phyloP scores from a whole-genome alignment of 2,329 filamentous ascomycete genomes.

The Macrophomina pseudophaseolina region DNA sequence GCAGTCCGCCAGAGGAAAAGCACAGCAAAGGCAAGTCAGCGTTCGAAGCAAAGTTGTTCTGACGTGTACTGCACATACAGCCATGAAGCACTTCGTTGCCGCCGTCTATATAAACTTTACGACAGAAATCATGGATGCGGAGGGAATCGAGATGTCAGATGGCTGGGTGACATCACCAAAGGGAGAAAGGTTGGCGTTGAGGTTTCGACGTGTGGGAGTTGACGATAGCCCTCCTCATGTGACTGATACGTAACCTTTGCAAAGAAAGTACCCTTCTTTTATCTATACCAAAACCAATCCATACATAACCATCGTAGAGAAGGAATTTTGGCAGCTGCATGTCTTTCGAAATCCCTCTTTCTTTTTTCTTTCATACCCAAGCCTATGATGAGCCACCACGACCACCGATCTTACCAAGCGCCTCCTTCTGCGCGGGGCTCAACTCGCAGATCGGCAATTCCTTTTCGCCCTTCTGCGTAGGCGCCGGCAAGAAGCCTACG shows the following conservation, averaged over 20 bases:
- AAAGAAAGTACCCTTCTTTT: too few species aligned
- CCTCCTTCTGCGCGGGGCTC: slow-evolving; percentile 54
- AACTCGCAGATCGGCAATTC: slow-evolving; percentile 53
- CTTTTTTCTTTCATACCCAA: too few species aligned
- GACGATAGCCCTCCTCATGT: too few species aligned
- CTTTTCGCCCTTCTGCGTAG: slow-evolving; percentile 42
- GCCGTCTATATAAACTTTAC: slow-evolving; percentile 69
- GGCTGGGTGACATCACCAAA: slow-evolving; percentile 46
- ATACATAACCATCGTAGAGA: too few species aligned
- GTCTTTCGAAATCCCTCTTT: too few species aligned
- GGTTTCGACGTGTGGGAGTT: slow-evolving; percentile 19
- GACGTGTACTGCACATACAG: slow-evolving; percentile 45
- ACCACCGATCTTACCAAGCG: slow-evolving; percentile 59
- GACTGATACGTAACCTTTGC: too few species aligned
- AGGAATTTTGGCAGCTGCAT: too few species aligned
- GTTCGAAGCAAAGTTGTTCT: neutral
- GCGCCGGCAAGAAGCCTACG: slow-evolving; percentile 65
- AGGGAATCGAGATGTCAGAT: slow-evolving; percentile 45
- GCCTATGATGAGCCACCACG: slow-evolving; percentile 50
- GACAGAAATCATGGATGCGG: slow-evolving; percentile 41
- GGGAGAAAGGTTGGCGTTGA: slow-evolving; percentile 34
- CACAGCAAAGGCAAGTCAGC: too few species aligned
- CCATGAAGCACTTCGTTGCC: slow-evolving; percentile 74
- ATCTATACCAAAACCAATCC: too few species aligned
- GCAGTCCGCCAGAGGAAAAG: too few species aligned